These are phyloP conservation scores for Kuraishia hungarica DNA, from an alignment of 805 yeast species.

Conservation along the genomic window DNA sequence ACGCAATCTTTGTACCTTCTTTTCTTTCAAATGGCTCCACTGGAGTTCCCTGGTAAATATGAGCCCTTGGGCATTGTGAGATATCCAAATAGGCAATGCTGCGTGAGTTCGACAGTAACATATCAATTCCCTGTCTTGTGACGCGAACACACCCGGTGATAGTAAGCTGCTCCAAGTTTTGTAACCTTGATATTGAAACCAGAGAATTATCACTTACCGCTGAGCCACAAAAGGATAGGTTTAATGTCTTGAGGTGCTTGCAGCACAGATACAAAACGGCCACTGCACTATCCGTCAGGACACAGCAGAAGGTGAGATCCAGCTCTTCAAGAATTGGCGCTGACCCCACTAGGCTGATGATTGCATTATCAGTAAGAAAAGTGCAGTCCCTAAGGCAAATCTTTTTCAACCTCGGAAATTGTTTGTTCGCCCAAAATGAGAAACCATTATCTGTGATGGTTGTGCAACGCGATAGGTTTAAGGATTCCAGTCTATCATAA, in stretches of 20 bases:
- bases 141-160: conserved; percentile 70
- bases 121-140: conserved; percentile 70
- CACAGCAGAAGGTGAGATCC: conserved; percentile 69
- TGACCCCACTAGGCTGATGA: conserved; percentile 51
- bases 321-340: conserved; percentile 49
- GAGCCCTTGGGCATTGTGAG: conserved; percentile 67
- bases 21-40: conserved; percentile 46
- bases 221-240: conserved; percentile 68
- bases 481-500: conserved; percentile 40
- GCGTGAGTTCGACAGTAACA: conserved; percentile 47
- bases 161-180: conserved; percentile 35
- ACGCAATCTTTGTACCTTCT: conserved; percentile 47
- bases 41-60: conserved; percentile 50
- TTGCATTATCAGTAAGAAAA: conserved; percentile 57
- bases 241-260: conserved; percentile 40
- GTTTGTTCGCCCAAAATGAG: conserved; percentile 50
- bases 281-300: conserved; percentile 58
- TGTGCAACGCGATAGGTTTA: conserved; percentile 68
- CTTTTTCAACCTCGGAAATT: conserved; percentile 43
- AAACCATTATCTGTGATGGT: conserved; percentile 72
- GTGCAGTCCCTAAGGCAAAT: conserved; percentile 66
- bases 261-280: conserved; percentile 65
- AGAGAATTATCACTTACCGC: conserved; percentile 71
- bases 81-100: conserved; percentile 47
- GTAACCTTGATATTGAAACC: conserved; percentile 49